Percentiles rank a stretch among this genome's conserved stretches.
Conservation (phyloP, 2,329 filamentous ascomycete genomes). For the Grosmannia serpens region DNA sequence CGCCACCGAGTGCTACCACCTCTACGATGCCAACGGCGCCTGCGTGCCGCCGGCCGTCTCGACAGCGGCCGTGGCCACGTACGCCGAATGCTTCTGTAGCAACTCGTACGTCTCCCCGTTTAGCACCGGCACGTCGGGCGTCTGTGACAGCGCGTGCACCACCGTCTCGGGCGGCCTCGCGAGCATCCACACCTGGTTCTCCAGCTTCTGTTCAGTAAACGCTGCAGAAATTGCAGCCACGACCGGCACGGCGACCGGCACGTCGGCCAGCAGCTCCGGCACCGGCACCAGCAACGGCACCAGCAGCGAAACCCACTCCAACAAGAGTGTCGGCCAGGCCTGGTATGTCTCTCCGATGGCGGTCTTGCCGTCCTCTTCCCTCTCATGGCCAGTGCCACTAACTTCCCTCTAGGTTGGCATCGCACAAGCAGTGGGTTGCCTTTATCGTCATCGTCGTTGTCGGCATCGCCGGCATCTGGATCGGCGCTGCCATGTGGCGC, state of each 20-base stretch:
- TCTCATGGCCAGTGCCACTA: neutral
- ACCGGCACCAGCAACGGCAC: constrained; percentile 16
- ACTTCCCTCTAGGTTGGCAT: constrained; percentile 42
- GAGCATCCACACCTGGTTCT: constrained; percentile 60
- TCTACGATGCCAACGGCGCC: constrained; percentile 59
- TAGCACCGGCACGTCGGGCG: constrained; percentile 39
- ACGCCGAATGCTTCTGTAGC: constrained; percentile 64
- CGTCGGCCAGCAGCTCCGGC: neutral
- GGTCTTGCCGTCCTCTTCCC: neutral
- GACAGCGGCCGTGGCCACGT: constrained; percentile 36
- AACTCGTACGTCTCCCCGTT: constrained; percentile 48
- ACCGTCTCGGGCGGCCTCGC: constrained; percentile 35
- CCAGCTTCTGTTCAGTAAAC: constrained; percentile 46
- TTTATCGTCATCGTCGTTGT: constrained; percentile 67
- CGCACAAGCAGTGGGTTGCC: constrained; percentile 70
- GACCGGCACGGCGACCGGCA: neutral
- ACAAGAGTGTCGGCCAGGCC: neutral
- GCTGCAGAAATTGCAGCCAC: constrained; percentile 21
- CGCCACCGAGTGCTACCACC: constrained; percentile 43
- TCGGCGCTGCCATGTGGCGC: constrained; percentile 59
- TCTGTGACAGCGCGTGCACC: constrained; percentile 52
- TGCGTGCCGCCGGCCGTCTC: constrained; percentile 52
- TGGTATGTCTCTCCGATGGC: neutral
- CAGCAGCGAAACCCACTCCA: neutral
- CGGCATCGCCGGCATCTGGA: constrained; percentile 54